Conservation (phyloP, 768 basidiomycete genomes). For the Kwoniella heveanensis region DNA sequence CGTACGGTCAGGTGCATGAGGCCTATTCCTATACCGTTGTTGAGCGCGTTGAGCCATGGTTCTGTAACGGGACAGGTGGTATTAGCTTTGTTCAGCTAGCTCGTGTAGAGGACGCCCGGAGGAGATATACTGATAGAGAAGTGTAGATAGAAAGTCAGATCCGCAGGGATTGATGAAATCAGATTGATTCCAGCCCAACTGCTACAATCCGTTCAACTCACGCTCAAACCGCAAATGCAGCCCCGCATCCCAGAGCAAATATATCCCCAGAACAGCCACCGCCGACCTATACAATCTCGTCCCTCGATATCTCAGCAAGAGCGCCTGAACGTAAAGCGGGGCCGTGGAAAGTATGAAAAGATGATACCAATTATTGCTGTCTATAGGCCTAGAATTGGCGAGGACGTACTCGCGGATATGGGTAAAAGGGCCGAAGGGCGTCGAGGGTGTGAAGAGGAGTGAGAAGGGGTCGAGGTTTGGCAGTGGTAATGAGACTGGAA, state of each 20-base stretch:
- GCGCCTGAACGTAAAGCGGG: constrained; percentile 32
- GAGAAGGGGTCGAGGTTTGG: background rate
- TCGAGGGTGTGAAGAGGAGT: constrained; percentile 11
- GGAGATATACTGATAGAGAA: no score
- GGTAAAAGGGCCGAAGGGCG: constrained; percentile 36
- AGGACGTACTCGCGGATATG: constrained; percentile 36
- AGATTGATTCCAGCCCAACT: no score
- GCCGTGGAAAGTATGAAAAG: constrained; percentile 28
- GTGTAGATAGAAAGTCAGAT: no score
- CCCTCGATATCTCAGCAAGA: constrained; percentile 28
- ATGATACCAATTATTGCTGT: constrained; percentile 21
- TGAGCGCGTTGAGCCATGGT: constrained; percentile 36
- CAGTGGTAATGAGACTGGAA: no score
- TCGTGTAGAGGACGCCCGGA: background rate
- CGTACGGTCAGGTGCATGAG: constrained; percentile 32
- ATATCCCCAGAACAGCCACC: constrained; percentile 15
- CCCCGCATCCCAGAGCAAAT: constrained; percentile 15
- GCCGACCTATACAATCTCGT: constrained; percentile 22
- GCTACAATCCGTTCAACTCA: constrained; percentile 10
- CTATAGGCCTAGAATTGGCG: constrained; percentile 22
- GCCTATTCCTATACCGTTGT: constrained; percentile 37
- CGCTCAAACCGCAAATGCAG: constrained; percentile 29
- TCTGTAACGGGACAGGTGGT: constrained; percentile 11
- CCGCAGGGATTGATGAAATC: no score
- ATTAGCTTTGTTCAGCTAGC: background rate